Percentiles rank a stretch among this genome's conserved stretches.
phyloP scores from a whole-genome alignment of 2,329 filamentous ascomycete genomes.

The Ophiognomonia clavigignenti-juglandacearum region DNA sequence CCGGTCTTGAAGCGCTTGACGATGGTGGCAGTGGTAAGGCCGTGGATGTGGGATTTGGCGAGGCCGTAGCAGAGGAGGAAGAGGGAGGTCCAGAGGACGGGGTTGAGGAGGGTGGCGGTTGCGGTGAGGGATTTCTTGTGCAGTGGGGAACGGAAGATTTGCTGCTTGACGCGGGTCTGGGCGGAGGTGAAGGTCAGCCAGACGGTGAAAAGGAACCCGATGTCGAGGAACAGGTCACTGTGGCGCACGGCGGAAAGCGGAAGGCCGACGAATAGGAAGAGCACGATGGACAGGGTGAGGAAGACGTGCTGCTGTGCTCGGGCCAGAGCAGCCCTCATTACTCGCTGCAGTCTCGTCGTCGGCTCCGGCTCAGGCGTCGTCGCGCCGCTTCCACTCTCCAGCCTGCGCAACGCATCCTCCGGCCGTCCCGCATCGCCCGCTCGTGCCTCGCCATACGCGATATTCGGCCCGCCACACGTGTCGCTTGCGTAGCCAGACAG shows the following conservation, averaged over 20 bases:
- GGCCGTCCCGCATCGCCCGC: background rate
- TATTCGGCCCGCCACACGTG: background rate
- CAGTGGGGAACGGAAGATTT: background rate
- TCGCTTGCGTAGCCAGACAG: slow-evolving; percentile 6
- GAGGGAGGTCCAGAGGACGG: slow-evolving; percentile 43
- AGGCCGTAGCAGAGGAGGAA: slow-evolving; percentile 39
- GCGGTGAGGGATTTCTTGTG: slow-evolving; percentile 20
- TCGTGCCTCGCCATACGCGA: background rate
- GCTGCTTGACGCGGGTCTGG: slow-evolving; percentile 32
- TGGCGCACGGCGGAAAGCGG: slow-evolving; percentile 31
- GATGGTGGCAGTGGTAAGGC: slow-evolving; percentile 17
- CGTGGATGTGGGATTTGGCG: slow-evolving; percentile 27
- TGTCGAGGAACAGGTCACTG: slow-evolving; percentile 39
- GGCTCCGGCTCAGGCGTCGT: background rate
- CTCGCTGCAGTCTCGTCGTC: background rate
- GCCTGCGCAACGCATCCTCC: background rate
- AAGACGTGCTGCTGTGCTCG: slow-evolving; percentile 16
- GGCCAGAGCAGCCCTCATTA: background rate
- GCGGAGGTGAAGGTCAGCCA: slow-evolving; percentile 40
- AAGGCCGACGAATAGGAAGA: slow-evolving; percentile 33
- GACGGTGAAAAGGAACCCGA: slow-evolving; percentile 40
- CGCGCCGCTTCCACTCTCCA: background rate
- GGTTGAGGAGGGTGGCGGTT: slow-evolving; percentile 38
- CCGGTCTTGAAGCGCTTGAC: slow-evolving; percentile 24
- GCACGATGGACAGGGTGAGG: slow-evolving; percentile 25